Conservation (phyloP, 192 early-diverging fungal species). For the Spizellomyces sp. region DNA sequence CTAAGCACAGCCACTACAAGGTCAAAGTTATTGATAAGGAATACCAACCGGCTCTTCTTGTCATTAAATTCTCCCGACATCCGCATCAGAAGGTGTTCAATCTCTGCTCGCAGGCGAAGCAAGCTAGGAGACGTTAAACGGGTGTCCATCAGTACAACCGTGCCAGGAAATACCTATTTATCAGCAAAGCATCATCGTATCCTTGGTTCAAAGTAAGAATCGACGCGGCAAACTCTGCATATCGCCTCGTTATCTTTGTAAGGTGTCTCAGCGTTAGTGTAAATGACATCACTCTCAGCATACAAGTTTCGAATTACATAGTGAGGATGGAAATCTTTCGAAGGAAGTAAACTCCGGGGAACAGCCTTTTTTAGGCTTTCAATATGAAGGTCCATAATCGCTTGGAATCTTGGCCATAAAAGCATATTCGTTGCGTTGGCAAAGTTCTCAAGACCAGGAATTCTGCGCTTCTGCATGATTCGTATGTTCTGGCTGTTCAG, state of each 20-base stretch:
- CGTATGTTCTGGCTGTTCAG: conserved; percentile 80
- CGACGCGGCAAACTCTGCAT: conserved; percentile 91
- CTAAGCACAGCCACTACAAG: conserved; percentile 78
- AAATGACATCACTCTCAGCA: neutral
- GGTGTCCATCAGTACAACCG: conserved; percentile 1
- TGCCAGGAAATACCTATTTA: conserved; percentile 61
- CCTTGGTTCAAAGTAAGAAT: conserved; percentile 88
- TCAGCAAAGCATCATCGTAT: conserved; percentile 80
- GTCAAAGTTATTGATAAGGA: conserved; percentile 96
- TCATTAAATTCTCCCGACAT: conserved; percentile 75
- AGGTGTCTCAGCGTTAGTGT: too few relatives aligned
- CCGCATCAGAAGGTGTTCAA: conserved; percentile 73
- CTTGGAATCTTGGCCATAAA: conserved; percentile 82
- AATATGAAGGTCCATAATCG: conserved; percentile 86
- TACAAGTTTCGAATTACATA: conserved; percentile 58
- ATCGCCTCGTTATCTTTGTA: conserved; percentile 77
- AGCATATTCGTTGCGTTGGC: conserved; percentile 90
- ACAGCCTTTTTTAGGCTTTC: conserved; percentile 84
- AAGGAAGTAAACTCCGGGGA: conserved; percentile 56
- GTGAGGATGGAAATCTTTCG: conserved; percentile 78
- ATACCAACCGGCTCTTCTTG: conserved; percentile 69
- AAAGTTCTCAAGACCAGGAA: conserved; percentile 84
- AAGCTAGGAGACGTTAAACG: conserved; percentile 47
- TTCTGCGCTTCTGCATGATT: conserved; percentile 77
- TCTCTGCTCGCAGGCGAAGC: conserved; percentile 71